Evolutionary conservation across 257 asterid species (phyloP), one percentile per base, ranked within the genome.

Genomic region (Echites panduratus): DNA sequence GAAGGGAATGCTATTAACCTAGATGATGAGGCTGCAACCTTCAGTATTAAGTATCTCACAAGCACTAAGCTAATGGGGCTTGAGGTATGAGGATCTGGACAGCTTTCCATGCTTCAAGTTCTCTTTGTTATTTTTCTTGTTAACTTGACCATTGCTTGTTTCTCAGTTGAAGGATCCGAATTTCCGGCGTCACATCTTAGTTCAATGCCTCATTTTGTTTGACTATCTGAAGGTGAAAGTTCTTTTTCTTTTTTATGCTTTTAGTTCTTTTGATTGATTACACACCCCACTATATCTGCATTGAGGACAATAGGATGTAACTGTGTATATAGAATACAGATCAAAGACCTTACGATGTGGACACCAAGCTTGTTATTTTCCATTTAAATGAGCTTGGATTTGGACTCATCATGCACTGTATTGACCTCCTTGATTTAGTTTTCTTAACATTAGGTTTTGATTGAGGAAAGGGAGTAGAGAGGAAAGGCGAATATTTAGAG

Each of bases 51-150:
- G 63, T 94, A 94, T 86, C 96, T 94, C 63, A 94, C 99, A 17
- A 94, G 99, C 83, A 89, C 97, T 80, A 94, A 94, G 70, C 86
- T 94, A 65, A 94, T 94, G 98, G 98, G 99, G 62, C 90, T 94
- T 56, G 98, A 94, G 96, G 99, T 91, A 80, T 73, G 85, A 64
- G 76, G 48, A 43, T 70, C 6, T 62, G 66, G n/a, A 49, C 12
- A 32, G 38, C 47, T 38, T 70, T 44, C 2, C 52, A 49, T 49
- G 17, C 38, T 70, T 54, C 38, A 70, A 6, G 32, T 62, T 38
- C 4, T 32, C 9, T 20, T 20, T 26, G 65, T 50, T 48, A 43
- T 8, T 52, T 62, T 20, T 45, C 38, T 52, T 4, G 43, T 80
- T 59, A 68, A 63, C 38, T 63, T 52, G 72, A 72, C 57, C 70